These are phyloP conservation scores for Aschersonia sp. DNA, from an alignment of 2,329 filamentous ascomycete genomes.

Conservation along the genomic window DNA sequence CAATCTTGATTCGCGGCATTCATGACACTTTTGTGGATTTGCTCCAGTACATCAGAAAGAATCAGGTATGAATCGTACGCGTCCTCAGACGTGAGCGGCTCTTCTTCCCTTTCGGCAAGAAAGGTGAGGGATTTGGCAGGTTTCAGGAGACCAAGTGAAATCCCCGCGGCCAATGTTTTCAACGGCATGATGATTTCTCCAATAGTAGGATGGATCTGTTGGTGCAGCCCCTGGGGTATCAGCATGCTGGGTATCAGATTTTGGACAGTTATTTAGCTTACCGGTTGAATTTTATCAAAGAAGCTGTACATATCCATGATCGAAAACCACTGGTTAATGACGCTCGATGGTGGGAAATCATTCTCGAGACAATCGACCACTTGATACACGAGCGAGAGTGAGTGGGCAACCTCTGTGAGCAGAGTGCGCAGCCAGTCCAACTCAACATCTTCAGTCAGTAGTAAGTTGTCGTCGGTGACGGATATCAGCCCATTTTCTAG, in stretches of 20 bases:
- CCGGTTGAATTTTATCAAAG: constrained; percentile 43
- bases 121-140: constrained; percentile 37
- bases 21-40: constrained; percentile 58
- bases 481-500: constrained; percentile 33
- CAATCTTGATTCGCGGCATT: constrained; percentile 39
- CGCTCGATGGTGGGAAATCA: constrained; percentile 39
- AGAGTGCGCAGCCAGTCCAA: constrained; percentile 46
- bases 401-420: constrained; percentile 57
- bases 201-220: constrained; percentile 23
- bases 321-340: constrained; percentile 60
- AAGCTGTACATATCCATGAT: constrained; percentile 56
- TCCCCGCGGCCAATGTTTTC: constrained; percentile 53
- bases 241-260: too few species aligned
- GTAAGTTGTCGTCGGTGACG: constrained; percentile 31
- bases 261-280: constrained; percentile 7
- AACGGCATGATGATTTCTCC: constrained; percentile 44
- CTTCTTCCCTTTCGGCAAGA: constrained; percentile 22
- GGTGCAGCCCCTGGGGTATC: too few species aligned
- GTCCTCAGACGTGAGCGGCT: constrained; percentile 18
- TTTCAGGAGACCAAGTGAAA: constrained; percentile 61
- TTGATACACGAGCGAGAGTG: constrained; percentile 59
- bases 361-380: constrained; percentile 45
- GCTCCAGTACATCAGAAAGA: constrained; percentile 52
- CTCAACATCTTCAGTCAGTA: constrained; percentile 37
- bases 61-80: constrained; percentile 47